Evolutionary conservation across 1,284 basidiomycete species (phyloP), one percentile per base, ranked within the genome.

Genomic region (Apiotrichum veenhuisii): DNA sequence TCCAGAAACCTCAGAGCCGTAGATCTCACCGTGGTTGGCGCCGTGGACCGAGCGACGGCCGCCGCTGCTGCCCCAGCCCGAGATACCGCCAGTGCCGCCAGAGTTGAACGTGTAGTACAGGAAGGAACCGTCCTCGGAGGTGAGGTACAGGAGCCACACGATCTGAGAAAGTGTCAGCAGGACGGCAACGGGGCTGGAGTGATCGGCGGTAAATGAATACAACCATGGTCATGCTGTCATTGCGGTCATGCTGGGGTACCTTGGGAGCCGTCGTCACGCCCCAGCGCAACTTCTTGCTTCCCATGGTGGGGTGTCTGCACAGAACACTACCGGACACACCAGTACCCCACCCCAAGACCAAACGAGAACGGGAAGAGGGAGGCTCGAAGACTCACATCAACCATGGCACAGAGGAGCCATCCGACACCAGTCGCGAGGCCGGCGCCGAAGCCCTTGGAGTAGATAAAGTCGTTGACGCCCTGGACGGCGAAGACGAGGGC

Each of bases 101-200:
- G 85, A 83, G 76, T 91, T 92, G 82, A 97, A 88, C 58, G 95
- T 67, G 73, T 90, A 82, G 54, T 91, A 83, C 49, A 85, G 77
- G 64, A 90, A 84, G 1, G 92, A 89, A 71, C 93, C 92, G 67
- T 97, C 93, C 72, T 97, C 94, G 1, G 92, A 88, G 5, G 94
- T 95, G 74, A 98, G 91, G 81, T 91, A 97, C 61, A 98, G 83
- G 22, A 96, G 84, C 94, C 94, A 98, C 61, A 98, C 77, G 71
- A 98, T 88, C 81, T 96, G 10, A 9, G 1, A 12, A 20, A 30
- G 5, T 11, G 40, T 41, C n/a, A 41, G 40, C n/a, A 41, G 3
- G 20, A 18, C 8, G 5, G 36, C 11, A 14, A 14, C 15, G 5
- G 15, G 36, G 33, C 33, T 8, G 33, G 8, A 14, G 5, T 37